Conservation (phyloP, 345 rosid genomes). For the Euphorbia lathyris region DNA sequence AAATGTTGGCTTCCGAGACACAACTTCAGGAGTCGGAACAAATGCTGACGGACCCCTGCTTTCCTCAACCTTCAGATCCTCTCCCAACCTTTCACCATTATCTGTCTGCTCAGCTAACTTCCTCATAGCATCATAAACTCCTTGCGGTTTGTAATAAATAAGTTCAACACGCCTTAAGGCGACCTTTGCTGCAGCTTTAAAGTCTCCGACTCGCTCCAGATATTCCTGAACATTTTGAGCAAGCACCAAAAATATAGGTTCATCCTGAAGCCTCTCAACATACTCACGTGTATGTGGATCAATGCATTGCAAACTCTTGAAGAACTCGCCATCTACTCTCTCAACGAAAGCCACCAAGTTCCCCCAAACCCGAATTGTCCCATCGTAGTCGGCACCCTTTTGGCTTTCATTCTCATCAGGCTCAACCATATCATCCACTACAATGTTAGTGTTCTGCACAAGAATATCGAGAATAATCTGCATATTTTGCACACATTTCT, state of each 20-base stretch:
- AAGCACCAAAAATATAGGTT: conserved; percentile 75
- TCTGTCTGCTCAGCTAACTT: conserved; percentile 66
- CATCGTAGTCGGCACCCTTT: conserved; percentile 61
- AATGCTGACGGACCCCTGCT: conserved; percentile 64
- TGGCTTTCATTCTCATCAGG: conserved; percentile 89
- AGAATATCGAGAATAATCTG: conserved; percentile 76
- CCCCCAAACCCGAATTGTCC: conserved; percentile 80
- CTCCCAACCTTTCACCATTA: conserved; percentile 38
- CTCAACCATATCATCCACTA: conserved; percentile 74
- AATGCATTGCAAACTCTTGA: conserved; percentile 91
- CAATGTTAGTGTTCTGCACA: conserved; percentile 58
- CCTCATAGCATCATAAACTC: conserved; percentile 93
- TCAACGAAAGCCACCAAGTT: conserved; percentile 86
- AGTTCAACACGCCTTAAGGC: conserved; percentile 78
- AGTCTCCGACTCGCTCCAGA: conserved; percentile 58
- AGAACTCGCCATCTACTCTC: conserved; percentile 81
- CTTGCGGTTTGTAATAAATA: conserved; percentile 89
- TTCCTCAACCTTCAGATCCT: conserved; percentile 52
- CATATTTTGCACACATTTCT: conserved; percentile 84
- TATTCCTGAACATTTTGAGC: conserved; percentile 91
- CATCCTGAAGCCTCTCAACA: conserved; percentile 84
- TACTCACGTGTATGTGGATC: conserved; percentile 95
- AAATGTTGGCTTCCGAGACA: conserved; percentile 83
- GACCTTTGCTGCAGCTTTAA: conserved; percentile 79
- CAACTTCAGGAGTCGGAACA: conserved; percentile 69